Evolutionary conservation across 208 protist genomes (phyloP).

Genomic region (Trypanosomatidae sp.): DNA sequence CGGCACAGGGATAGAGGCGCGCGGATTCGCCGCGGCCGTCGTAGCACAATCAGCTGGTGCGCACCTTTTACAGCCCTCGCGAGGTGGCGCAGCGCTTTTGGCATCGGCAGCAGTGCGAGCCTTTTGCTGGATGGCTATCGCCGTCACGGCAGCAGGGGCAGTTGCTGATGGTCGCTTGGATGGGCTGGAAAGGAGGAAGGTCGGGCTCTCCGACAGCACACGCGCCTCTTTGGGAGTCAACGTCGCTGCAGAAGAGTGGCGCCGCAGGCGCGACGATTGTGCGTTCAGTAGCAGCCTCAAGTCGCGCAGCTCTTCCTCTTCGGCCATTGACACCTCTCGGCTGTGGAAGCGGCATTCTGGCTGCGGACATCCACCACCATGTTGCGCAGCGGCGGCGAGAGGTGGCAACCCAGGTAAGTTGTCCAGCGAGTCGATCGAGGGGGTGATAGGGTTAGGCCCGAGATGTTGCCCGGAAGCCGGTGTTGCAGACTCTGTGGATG

Average conservation of each 20-base stretch:
- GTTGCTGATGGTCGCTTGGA: not conserved
- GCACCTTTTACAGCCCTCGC: not conserved
- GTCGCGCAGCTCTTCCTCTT: constrained; percentile 45
- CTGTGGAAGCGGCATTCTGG: not conserved
- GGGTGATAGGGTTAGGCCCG: no score
- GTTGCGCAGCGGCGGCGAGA: not conserved
- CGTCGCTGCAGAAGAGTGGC: constrained; percentile 1
- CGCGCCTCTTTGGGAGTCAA: constrained; percentile 12
- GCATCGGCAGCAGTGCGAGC: not conserved
- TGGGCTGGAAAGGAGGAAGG: not conserved
- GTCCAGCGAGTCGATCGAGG: not conserved
- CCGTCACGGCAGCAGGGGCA: not conserved
- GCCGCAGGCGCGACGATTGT: constrained; percentile 49
- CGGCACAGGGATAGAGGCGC: not conserved
- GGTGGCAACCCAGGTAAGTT: not conserved
- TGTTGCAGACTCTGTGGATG: not conserved
- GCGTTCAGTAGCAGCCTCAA: constrained; percentile 54
- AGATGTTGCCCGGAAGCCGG: not conserved
- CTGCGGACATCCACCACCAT: not conserved
- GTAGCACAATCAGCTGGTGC: not conserved
- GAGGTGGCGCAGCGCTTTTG: not conserved
- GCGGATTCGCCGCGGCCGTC: no score
- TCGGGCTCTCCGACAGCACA: not conserved
- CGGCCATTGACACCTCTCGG: not conserved
- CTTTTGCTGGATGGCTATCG: not conserved